Conservation (phyloP, 805 yeast genomes). For the Kuraishia molischiana region DNA sequence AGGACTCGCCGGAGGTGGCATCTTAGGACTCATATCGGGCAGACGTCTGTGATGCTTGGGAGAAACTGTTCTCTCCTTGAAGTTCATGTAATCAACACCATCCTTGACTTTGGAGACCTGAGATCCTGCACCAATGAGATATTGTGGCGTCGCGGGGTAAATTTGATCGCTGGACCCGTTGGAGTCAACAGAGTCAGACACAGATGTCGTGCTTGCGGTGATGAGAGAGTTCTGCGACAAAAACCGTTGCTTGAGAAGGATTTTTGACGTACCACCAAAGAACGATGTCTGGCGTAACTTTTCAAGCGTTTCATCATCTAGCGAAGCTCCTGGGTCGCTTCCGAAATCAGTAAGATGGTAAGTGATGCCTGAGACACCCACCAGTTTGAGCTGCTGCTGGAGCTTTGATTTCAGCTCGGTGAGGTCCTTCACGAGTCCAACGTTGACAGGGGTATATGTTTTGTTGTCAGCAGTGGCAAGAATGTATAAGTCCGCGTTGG, state of each 20-base stretch:
- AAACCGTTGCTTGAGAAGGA: constrained; percentile 9
- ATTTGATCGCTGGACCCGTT: constrained; percentile 27
- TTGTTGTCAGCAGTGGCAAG: constrained; percentile 58
- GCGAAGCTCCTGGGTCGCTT: constrained; percentile 42
- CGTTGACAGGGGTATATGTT: constrained; percentile 40
- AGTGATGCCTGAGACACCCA: constrained; percentile 23
- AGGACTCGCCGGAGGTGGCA: not conserved
- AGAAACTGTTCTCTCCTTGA: constrained; percentile 28
- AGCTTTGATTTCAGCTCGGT: constrained; percentile 30
- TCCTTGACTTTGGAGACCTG: constrained; percentile 17
- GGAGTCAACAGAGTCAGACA: constrained; percentile 42
- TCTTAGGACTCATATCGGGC: not conserved
- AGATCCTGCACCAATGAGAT: constrained; percentile 34
- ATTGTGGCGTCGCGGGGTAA: constrained; percentile 64
- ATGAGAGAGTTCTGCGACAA: constrained; percentile 4
- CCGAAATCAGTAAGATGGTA: constrained; percentile 65
- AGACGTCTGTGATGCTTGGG: not conserved
- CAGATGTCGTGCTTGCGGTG: constrained; percentile 40
- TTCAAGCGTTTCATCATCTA: constrained; percentile 39
- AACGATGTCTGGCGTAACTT: constrained; percentile 24
- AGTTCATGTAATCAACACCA: constrained; percentile 42
- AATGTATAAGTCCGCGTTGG: constrained; percentile 26
- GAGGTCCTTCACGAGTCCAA: constrained; percentile 18
- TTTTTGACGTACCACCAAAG: constrained; percentile 14
- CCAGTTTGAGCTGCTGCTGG: constrained; percentile 24